Evolutionary conservation across 495 filamentous ascomycete species (phyloP).

Genomic region (Penicillium taxi): DNA sequence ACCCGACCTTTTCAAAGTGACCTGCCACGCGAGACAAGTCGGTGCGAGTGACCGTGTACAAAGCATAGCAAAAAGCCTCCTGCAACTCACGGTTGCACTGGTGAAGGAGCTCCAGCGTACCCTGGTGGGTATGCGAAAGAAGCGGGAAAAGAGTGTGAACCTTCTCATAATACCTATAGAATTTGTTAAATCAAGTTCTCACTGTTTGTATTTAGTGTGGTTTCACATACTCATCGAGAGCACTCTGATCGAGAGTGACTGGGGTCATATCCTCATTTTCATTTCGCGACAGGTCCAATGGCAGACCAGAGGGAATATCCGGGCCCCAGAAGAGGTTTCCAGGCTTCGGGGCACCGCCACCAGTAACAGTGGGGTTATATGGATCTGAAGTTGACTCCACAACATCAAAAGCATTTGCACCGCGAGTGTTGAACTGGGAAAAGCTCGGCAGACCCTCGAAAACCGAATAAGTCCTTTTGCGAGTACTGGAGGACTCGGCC

Average conservation of each 20-base stretch:
- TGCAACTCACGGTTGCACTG: constrained; percentile 53
- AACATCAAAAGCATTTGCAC: constrained; percentile 32
- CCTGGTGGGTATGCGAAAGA: constrained; percentile 56
- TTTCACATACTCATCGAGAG: constrained; percentile 34
- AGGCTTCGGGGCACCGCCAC: constrained; percentile 26
- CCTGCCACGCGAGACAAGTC: constrained; percentile 29
- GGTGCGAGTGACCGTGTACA: constrained; percentile 45
- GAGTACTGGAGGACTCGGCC: constrained; percentile 29
- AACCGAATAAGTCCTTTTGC: constrained; percentile 52
- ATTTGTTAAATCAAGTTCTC: constrained; percentile 14
- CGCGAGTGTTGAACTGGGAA: constrained; percentile 39
- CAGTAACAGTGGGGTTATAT: constrained; percentile 26
- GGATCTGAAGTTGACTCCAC: constrained; percentile 38
- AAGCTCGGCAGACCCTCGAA: constrained; percentile 45
- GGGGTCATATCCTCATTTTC: constrained; percentile 36
- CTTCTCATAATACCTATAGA: constrained; percentile 55
- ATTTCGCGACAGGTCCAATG: constrained; percentile 32
- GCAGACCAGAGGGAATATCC: constrained; percentile 29
- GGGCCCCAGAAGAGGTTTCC: constrained; percentile 34
- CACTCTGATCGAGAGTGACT: constrained; percentile 37
- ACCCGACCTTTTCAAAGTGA: constrained; percentile 34
- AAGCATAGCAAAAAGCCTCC: constrained; percentile 63
- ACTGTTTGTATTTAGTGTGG: neutral
- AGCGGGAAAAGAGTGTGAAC: constrained; percentile 72
- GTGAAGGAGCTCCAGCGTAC: constrained; percentile 52